phyloP scores from a whole-genome alignment of 1,139 yeast species.

The Blastobotrys elegans region DNA sequence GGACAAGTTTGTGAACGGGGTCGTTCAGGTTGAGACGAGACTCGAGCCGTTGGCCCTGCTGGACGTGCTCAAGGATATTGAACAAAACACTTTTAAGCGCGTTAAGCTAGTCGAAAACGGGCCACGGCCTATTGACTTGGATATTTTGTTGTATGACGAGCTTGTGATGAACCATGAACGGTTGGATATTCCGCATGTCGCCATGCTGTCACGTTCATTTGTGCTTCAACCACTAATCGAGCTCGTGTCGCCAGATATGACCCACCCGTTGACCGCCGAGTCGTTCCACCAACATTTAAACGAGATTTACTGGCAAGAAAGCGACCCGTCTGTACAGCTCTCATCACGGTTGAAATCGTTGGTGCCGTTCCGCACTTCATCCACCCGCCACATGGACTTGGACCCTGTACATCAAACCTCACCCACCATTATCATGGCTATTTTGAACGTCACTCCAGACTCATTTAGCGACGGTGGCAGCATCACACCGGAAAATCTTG shows the following conservation, averaged over 20 bases:
- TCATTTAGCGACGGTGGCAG: constrained; percentile 90
- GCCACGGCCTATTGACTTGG: constrained; percentile 86
- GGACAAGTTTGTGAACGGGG: constrained; percentile 80
- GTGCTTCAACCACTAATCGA: constrained; percentile 88
- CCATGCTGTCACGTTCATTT: constrained; percentile 85
- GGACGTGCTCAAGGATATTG: constrained; percentile 62
- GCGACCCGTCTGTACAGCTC: constrained; percentile 20
- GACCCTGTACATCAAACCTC: constrained; percentile 25
- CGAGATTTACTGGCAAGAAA: constrained; percentile 44
- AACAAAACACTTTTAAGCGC: constrained; percentile 64
- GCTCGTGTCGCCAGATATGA: constrained; percentile 53
- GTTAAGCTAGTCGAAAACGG: constrained; percentile 82
- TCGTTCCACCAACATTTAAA: constrained; percentile 63
- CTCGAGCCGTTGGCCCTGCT: constrained; percentile 63
- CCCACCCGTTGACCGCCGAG: constrained; percentile 83
- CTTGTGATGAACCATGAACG: constrained; percentile 48
- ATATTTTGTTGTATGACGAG: constrained; percentile 70
- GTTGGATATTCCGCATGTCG: constrained; percentile 75
- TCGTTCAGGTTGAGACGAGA: constrained; percentile 52
- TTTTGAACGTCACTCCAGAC: constrained; percentile 87
- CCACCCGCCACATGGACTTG: constrained; percentile 20
- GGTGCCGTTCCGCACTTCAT: constrained; percentile 29
- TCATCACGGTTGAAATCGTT: constrained; percentile 31
- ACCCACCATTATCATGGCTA: constrained; percentile 62
- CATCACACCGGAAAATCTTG: constrained; percentile 39